Evolutionary conservation across 805 yeast genomes (phyloP).

Genomic region (Kodamaea sagamina): DNA sequence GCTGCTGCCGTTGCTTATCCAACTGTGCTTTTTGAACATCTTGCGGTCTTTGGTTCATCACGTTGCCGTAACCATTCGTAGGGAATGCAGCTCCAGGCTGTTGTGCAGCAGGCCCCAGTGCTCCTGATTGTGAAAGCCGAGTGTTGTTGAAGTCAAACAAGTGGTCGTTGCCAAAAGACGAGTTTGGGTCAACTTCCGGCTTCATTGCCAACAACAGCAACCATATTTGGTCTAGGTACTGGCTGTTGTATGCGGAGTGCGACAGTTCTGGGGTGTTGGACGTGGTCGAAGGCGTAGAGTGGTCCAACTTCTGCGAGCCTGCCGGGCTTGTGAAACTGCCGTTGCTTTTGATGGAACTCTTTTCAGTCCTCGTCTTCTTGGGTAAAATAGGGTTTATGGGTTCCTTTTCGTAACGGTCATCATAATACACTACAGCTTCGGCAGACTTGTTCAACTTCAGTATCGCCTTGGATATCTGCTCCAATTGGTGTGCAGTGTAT

Average conservation of each 20-base stretch:
- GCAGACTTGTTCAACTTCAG: conserved; percentile 12
- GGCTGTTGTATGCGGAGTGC: conserved; percentile 9
- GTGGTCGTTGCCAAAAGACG: conserved; percentile 6
- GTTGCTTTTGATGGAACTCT: conserved; percentile 5
- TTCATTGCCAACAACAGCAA: conserved; percentile 16
- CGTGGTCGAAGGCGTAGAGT: background rate
- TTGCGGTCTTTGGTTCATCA: background rate
- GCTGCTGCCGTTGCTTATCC: background rate
- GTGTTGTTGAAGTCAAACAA: conserved; percentile 5
- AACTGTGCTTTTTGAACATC: background rate
- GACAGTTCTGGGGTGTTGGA: conserved; percentile 10
- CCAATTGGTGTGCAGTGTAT: conserved; percentile 16
- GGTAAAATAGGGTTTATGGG: conserved; percentile 10
- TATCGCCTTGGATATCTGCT: conserved; percentile 12
- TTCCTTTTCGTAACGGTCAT: conserved; percentile 11
- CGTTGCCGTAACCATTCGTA: no score
- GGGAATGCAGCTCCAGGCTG: no score
- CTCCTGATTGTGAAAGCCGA: background rate
- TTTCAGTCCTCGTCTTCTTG: background rate
- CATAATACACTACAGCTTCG: conserved; percentile 11
- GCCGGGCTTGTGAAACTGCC: background rate
- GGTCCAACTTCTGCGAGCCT: background rate
- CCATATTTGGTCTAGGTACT: conserved; percentile 18
- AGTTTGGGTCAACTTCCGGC: conserved; percentile 2
- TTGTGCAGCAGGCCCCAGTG: background rate